These are phyloP conservation scores for Brettanomyces naardenensis DNA, from an alignment of 805 yeast species.

Conservation along the genomic window DNA sequence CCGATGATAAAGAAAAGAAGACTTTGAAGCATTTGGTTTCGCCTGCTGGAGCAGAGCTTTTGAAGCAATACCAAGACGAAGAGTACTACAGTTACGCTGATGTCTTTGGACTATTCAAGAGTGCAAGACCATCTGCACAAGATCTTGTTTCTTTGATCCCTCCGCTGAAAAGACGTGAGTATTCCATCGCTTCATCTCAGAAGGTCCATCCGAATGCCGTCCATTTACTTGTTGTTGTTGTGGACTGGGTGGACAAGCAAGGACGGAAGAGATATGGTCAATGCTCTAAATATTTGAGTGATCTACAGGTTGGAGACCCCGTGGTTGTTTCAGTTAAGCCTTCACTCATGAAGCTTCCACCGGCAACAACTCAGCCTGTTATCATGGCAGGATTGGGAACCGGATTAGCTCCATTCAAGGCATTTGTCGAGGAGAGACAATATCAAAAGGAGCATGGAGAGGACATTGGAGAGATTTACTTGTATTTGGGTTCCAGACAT, in stretches of 20 bases:
- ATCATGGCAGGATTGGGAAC: conserved; percentile 98
- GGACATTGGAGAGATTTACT: conserved; percentile 81
- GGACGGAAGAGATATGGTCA: conserved; percentile 90
- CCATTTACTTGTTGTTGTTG: conserved; percentile 88
- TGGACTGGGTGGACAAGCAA: conserved; percentile 84
- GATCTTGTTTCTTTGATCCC: conserved; percentile 70
- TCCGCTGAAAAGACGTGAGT: conserved; percentile 93
- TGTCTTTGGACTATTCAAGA: conserved; percentile 66
- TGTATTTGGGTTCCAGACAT: conserved; percentile 92
- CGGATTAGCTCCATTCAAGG: conserved; percentile 97
- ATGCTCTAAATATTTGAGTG: conserved; percentile 85
- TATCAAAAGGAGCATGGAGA: conserved; percentile 88
- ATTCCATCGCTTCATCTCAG: conserved; percentile 95
- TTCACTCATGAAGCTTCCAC: conserved; percentile 93
- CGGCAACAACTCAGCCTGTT: conserved; percentile 78
- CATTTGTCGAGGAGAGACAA: conserved; percentile 89
- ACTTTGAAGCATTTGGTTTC: conserved; percentile 57
- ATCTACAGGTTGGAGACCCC: conserved; percentile 71
- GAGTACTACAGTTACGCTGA: conserved; percentile 79
- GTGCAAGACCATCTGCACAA: conserved; percentile 69
- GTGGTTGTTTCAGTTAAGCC: conserved; percentile 93
- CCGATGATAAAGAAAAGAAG: conserved; percentile 58
- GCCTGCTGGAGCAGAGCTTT: conserved; percentile 75
- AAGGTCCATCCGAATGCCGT: conserved; percentile 85
- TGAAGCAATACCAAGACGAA: conserved; percentile 79